Percentiles rank a stretch among this genome's conserved stretches.
Evolutionary conservation across 2,329 filamentous ascomycete genomes (phyloP).

Genomic region (Aspergillus ibericus): DNA sequence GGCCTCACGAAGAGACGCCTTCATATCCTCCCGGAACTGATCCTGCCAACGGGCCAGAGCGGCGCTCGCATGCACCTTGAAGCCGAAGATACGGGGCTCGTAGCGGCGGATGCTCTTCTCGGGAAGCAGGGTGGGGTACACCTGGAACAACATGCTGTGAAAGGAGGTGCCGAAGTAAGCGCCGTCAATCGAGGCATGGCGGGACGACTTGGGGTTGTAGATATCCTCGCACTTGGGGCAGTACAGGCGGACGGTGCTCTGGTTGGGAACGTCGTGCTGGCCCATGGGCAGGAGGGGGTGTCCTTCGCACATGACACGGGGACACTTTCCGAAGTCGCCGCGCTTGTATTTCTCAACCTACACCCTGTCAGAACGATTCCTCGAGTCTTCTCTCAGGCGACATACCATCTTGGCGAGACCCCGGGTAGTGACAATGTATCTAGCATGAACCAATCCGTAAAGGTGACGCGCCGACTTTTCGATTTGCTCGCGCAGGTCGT

Average conservation of each 20-base stretch:
- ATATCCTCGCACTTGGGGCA: conserved; percentile 96
- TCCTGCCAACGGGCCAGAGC: conserved; percentile 91
- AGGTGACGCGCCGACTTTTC: conserved; percentile 95
- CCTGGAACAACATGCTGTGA: conserved; percentile 98
- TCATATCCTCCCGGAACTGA: conserved; percentile 76
- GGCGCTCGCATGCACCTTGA: conserved; percentile 88
- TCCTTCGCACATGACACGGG: conserved; percentile 89
- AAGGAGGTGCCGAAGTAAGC: conserved; percentile 98
- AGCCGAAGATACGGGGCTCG: conserved; percentile 87
- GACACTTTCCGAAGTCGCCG: conserved; percentile 96
- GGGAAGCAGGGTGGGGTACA: conserved; percentile 87
- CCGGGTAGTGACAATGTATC: conserved; percentile 94
- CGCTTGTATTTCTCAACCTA: conserved; percentile 99
- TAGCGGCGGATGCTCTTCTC: conserved; percentile 83
- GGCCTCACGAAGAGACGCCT: conserved; percentile 67
- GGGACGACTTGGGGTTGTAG: conserved; percentile 97
- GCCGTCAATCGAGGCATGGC: conserved; percentile 91
- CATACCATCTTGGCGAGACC: conserved; percentile 93
- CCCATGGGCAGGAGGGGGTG: conserved; percentile 95
- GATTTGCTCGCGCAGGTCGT: conserved; percentile 96
- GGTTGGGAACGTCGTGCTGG: conserved; percentile 81
- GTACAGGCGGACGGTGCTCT: conserved; percentile 93
- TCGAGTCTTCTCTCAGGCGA: conserved; percentile 1
- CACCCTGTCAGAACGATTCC: conserved; percentile 5
- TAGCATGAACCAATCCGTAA: conserved; percentile 92